Percentiles rank a stretch among this genome's conserved stretches.
Evolutionary conservation across 192 early-diverging fungal genomes (phyloP).

Genomic region (Umbelopsis sp.): DNA sequence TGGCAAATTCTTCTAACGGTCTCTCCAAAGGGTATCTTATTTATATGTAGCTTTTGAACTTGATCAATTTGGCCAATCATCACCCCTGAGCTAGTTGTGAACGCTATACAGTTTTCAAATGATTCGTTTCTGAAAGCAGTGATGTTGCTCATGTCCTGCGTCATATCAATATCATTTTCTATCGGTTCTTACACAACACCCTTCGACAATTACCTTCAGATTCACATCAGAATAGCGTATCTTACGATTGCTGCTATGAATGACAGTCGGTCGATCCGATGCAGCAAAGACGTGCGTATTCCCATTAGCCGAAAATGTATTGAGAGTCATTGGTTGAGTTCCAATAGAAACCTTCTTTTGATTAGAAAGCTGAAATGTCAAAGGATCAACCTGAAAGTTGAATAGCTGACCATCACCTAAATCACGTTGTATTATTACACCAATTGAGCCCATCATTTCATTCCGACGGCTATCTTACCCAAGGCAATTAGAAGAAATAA

Average conservation of each 20-base stretch:
- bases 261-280: conserved; percentile 85
- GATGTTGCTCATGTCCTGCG: conserved; percentile 63
- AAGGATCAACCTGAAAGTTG: conserved; percentile 64
- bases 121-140: conserved; percentile 61
- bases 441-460: background rate
- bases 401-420: conserved; percentile 83
- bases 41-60: conserved; percentile 90
- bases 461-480: conserved; percentile 34
- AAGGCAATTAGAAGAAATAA: conserved; percentile 79
- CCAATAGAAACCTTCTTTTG: conserved; percentile 76
- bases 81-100: conserved; percentile 66
- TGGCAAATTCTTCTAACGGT: conserved; percentile 73
- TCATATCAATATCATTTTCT: background rate
- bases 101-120: conserved; percentile 64
- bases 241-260: conserved; percentile 73
- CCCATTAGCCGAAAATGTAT: conserved; percentile 54
- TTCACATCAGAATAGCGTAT: conserved; percentile 90
- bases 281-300: conserved; percentile 78
- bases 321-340: conserved; percentile 73
- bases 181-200: background rate
- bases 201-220: conserved; percentile 57
- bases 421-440: background rate
- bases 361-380: conserved; percentile 39
- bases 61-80: conserved; percentile 82
- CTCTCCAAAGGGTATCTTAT: conserved; percentile 68